A percentile compares a stretch with the other conserved stretches of the same genome.
Evolutionary conservation across 345 rosid species (phyloP).

Genomic region (Sisymbrium irio): DNA sequence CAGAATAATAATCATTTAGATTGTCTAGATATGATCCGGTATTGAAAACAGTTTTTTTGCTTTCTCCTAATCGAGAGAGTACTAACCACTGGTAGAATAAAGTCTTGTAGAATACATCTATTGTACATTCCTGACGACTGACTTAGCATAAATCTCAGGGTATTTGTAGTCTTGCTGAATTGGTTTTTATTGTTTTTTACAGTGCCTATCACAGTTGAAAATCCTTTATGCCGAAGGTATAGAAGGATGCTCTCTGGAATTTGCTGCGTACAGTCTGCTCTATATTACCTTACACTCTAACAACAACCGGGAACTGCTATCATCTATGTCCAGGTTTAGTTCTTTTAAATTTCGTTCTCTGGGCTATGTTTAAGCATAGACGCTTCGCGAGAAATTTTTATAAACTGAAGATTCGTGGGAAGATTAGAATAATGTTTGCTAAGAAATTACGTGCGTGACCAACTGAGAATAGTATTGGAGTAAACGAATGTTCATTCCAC

Average conservation of each 20-base stretch:
- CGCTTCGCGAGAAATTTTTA: background rate
- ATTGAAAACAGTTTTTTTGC: background rate
- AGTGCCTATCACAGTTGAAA: slow-evolving; percentile 97
- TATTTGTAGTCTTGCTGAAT: slow-evolving; percentile 5
- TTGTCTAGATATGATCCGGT: background rate
- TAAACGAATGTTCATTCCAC: background rate
- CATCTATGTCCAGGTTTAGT: slow-evolving; percentile 90
- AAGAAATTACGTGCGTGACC: background rate
- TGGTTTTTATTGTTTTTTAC: slow-evolving; percentile 35
- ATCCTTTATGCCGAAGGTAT: slow-evolving; percentile 90
- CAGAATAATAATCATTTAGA: background rate
- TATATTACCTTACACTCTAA: slow-evolving; percentile 86
- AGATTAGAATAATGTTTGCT: slow-evolving; percentile 1
- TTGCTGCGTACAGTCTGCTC: slow-evolving; percentile 87
- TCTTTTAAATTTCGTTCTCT: slow-evolving; percentile 5
- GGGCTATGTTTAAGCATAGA: slow-evolving; percentile 6
- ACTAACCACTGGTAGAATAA: background rate
- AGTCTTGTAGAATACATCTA: slow-evolving; percentile 19
- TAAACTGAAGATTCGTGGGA: background rate
- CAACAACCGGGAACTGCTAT: slow-evolving; percentile 77
- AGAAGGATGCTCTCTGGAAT: slow-evolving; percentile 87
- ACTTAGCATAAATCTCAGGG: background rate
- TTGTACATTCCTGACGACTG: background rate
- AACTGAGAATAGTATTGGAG: background rate
- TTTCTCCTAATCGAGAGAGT: background rate